A percentile compares a stretch with the other conserved stretches of the same genome.
Evolutionary conservation across 2,329 filamentous ascomycete genomes (phyloP).

Genomic region (Monosporascus sp.): DNA sequence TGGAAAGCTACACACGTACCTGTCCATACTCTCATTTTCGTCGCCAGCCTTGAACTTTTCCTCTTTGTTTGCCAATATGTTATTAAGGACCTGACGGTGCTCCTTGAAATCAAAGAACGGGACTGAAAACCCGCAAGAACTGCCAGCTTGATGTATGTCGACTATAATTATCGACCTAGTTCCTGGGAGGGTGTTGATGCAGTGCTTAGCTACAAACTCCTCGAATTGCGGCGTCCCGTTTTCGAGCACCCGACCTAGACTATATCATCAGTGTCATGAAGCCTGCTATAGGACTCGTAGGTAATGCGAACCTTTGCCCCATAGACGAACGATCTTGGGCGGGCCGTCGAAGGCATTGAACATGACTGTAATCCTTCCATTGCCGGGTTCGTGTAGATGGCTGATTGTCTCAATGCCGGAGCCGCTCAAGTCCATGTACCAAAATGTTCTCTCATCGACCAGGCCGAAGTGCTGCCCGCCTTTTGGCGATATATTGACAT

Average conservation of each 20-base stretch:
- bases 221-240: not conserved
- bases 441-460: constrained; percentile 28
- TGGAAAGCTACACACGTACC: constrained; percentile 9
- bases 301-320: constrained; percentile 24
- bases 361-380: constrained; percentile 69
- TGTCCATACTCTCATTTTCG: constrained; percentile 31
- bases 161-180: constrained; percentile 33
- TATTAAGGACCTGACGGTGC: constrained; percentile 29
- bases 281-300: constrained; percentile 29
- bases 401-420: constrained; percentile 72
- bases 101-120: constrained; percentile 34
- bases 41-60: constrained; percentile 26
- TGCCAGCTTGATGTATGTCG: constrained; percentile 33
- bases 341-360: constrained; percentile 49
- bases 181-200: constrained; percentile 24
- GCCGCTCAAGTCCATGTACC: constrained; percentile 70
- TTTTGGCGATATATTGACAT: constrained; percentile 76
- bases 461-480: constrained; percentile 48
- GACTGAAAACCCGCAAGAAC: constrained; percentile 36
- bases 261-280: constrained; percentile 26
- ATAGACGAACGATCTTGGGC: constrained; percentile 34
- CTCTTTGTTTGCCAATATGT: constrained; percentile 28
- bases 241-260: constrained; percentile 21
- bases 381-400: constrained; percentile 63
- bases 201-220: constrained; percentile 13